Conservation (phyloP, 2,329 filamentous ascomycete genomes). For the Colletotrichum sansevieriae region DNA sequence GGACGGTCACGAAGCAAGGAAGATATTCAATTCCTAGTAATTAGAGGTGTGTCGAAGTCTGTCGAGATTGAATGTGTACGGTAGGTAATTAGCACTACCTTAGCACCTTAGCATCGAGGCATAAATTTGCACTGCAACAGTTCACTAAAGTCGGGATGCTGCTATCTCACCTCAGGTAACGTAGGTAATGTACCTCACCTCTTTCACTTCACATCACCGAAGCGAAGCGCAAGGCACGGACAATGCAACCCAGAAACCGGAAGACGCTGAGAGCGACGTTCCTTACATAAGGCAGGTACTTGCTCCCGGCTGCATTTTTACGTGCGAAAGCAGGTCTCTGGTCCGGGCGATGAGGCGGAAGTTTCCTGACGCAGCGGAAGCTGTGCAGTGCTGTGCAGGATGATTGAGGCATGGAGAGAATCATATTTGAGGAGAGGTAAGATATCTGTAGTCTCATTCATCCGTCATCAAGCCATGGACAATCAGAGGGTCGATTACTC, state of each 20-base stretch:
- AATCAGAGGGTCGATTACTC: no score
- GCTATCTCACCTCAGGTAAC: background rate
- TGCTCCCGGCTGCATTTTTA: background rate
- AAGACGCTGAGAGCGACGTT: conserved; percentile 9
- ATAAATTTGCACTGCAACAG: background rate
- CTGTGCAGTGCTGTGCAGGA: conserved; percentile 18
- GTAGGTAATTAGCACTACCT: no score
- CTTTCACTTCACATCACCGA: background rate
- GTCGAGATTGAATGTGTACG: background rate
- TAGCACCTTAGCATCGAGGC: background rate
- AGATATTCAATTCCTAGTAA: background rate
- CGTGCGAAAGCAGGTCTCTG: conserved; percentile 1
- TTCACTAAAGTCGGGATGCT: no score
- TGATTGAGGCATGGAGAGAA: no score
- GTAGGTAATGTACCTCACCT: background rate
- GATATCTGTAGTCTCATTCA: no score
- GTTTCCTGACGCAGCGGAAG: conserved; percentile 27
- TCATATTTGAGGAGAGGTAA: background rate
- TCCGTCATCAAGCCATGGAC: no score
- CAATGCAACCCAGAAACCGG: conserved; percentile 15
- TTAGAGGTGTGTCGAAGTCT: conserved; percentile 5
- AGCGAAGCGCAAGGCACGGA: conserved; percentile 18
- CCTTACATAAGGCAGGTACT: conserved; percentile 32
- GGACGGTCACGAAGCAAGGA: conserved; percentile 17
- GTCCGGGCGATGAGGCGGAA: background rate